Base-by-base conservation (phyloP, 345 rosid genomes). In the Rhodamnia argentea region DNA sequence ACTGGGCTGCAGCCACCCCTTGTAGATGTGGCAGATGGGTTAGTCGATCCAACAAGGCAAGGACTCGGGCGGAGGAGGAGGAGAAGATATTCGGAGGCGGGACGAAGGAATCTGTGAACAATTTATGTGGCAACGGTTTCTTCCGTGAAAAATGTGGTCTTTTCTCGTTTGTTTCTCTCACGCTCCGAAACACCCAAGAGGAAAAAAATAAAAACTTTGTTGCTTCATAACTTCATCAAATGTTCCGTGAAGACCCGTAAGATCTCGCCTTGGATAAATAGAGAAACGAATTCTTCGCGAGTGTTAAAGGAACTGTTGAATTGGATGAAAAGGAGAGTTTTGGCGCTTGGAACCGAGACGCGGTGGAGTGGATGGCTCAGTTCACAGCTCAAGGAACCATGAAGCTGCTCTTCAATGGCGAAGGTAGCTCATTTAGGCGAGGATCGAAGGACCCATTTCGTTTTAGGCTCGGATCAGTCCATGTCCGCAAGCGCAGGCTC, bases 111-210 rank as follows among this genome's bases (percentile, higher is more conserved):
- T 78, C 47, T 56, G 60, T 47, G 85, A 13, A 50, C 22, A 53
- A 62, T 83, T 83, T 52, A 86, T 86, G 88, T 87, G 88, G 88
- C 51, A 87, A 84, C 86, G 88, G 86, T 87, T 83, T 83, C 74
- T 74, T 87, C 86, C 86, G 78, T 83, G 85, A 37, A 70, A 4
- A 11, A 26, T 18, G 47, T 22, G 14, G 18, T 70, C 47, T 70
- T 70, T 70, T 70, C 47, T 37, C 81, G 3, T 22, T 37, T 37
- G 3, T 0, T 85, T 64, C 83, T 40, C 74, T 32, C 81, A 4
- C 81, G 81, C 81, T 20, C 13, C 81, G 12, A 37, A 22, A 70
- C 78, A 70, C 47, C 47, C 47, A 32, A 37, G 81, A 29, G 52
- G 14, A 8, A 64, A 64, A 62, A 70, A 37, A 37, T 64, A 47